Percentiles rank a stretch among this genome's conserved stretches.
Conservation (phyloP, 2,329 filamentous ascomycete species). For the Pyrenochaeta sp. region DNA sequence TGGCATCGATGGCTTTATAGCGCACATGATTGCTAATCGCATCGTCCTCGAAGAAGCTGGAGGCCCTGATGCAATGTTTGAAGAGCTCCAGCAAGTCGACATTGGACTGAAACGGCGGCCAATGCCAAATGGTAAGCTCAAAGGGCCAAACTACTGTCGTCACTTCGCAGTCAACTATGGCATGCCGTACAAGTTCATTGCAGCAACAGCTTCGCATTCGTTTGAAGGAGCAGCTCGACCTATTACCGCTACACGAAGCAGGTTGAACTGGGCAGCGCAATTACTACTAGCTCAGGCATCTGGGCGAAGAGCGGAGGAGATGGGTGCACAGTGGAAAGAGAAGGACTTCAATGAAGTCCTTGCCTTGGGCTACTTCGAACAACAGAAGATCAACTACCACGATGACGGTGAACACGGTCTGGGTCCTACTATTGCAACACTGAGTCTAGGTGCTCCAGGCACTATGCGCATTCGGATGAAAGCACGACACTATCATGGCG, state of each 20-base stretch:
- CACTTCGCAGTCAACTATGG: conserved; percentile 67
- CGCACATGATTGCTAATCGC: conserved; percentile 66
- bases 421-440: conserved; percentile 68
- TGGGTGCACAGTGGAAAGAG: conserved; percentile 15
- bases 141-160: conserved; percentile 58
- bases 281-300: conserved; percentile 47
- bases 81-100: conserved; percentile 52
- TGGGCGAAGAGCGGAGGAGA: conserved; percentile 15
- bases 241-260: conserved; percentile 61
- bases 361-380: conserved; percentile 69
- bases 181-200: conserved; percentile 72
- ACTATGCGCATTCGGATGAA: conserved; percentile 69
- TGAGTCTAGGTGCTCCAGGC: conserved; percentile 65
- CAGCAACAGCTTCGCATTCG: conserved; percentile 52
- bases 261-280: conserved; percentile 65
- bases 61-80: conserved; percentile 71
- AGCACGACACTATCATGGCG: conserved; percentile 54
- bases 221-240: conserved; percentile 45
- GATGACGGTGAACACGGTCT: conserved; percentile 72
- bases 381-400: conserved; percentile 68
- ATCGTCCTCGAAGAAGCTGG: conserved; percentile 59
- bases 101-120: conserved; percentile 41
- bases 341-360: conserved; percentile 70
- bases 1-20: conserved; percentile 56
- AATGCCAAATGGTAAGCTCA: conserved; percentile 32